phyloP scores from a whole-genome alignment of 352 stramenopile genomes.

The Phytophthora idaei region DNA sequence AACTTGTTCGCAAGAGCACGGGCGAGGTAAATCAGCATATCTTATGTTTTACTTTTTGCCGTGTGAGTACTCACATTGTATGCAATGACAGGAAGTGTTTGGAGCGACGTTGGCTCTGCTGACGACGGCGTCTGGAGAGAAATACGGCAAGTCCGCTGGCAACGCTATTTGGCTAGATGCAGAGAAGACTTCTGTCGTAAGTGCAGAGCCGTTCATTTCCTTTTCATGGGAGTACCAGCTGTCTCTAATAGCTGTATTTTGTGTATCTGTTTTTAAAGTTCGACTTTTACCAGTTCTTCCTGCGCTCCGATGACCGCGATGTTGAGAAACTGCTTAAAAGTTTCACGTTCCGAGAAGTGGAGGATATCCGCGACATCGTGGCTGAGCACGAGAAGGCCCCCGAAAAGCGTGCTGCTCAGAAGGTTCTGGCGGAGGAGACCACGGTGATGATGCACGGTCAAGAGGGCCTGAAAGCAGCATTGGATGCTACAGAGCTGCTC shows the following conservation, averaged over 20 bases:
- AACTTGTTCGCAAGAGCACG: constrained; percentile 94
- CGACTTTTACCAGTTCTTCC: constrained; percentile 94
- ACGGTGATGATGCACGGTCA: constrained; percentile 95
- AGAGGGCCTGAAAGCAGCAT: constrained; percentile 71
- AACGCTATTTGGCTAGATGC: constrained; percentile 98
- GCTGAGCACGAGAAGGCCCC: constrained; percentile 75
- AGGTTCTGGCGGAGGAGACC: constrained; percentile 74
- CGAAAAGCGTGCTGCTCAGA: constrained; percentile 79
- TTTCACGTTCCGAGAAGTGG: constrained; percentile 96
- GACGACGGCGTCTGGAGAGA: constrained; percentile 97
- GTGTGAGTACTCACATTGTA: background rate
- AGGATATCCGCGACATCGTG: constrained; percentile 92
- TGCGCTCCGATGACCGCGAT: constrained; percentile 90
- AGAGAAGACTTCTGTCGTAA: constrained; percentile 93
- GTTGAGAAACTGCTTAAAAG: constrained; percentile 97
- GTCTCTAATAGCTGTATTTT: constrained; percentile 5
- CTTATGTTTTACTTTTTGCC: background rate
- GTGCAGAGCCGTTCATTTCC: constrained; percentile 38
- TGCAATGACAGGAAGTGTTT: constrained; percentile 77
- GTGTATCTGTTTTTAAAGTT: constrained; percentile 50
- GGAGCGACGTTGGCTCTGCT: constrained; percentile 97
- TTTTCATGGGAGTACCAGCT: constrained; percentile 1
- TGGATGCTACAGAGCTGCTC: constrained; percentile 68
- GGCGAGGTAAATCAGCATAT: constrained; percentile 46
- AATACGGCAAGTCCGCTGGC: constrained; percentile 99